Evolutionary conservation across 2,329 filamentous ascomycete species (phyloP), one percentile per base, ranked within the genome.

Genomic region (Penicillium corylophilum): DNA sequence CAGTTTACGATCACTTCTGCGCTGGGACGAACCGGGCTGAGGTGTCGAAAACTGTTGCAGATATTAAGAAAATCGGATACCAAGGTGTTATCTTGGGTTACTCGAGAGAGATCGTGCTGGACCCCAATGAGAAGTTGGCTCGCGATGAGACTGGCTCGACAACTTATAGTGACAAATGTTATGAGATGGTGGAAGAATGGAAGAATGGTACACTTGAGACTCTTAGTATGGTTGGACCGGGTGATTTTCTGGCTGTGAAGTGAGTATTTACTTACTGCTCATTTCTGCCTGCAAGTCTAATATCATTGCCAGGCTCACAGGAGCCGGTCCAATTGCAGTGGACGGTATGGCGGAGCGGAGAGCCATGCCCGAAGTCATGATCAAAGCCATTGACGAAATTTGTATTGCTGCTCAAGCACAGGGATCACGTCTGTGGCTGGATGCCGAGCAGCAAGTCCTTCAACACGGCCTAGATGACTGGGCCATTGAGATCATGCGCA

Each of bases 1-100:
- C 90, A 0, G 91, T 96, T 64, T 96, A 96, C 69, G 84, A 85
- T 22, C 92, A 96, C 64, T 96, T 95, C 72, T 96, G 92, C 71
- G 90, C 89, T 0, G 92, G 92, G 24, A 88, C 91, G 72, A 87
- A 82, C 44, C 77, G 81, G 0, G 63, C 69, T 1, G 89, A 96
- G 71, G 87, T 95, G 2, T 76, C 78, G 38, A 72, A 69, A 26
- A 91, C 87, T 0, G 82, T 90, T 26, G 67, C 78, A 1, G 76
- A 79, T 2, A 77, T 95, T 9, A 89, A 90, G 70, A 71, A 77
- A 28, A 84, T 93, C 40, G 92, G 92, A 1, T 95, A 90, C 67
- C 83, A 82, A 22, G 92, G 91, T 12, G 88, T 95, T 5, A 90
- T 96, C 49, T 78, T 96, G 42, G 86, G 89, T 45, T 95, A 95